Base-by-base conservation (phyloP, 2,329 filamentous ascomycete species). In the Xylariaceae sp. region DNA sequence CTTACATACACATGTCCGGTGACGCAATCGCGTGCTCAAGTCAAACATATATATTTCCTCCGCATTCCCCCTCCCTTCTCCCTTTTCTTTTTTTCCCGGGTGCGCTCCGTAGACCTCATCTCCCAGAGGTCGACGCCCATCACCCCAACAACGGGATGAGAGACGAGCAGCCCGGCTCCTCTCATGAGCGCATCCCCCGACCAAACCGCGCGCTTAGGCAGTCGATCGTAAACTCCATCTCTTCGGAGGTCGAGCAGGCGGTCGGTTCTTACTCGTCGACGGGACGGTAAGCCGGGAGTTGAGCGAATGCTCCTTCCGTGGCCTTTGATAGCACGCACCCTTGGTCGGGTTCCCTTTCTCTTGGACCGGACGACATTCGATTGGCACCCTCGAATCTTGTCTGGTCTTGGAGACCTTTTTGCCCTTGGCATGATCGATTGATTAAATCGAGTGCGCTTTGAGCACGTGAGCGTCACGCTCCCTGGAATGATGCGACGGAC, bases 171-270 rank as follows among this genome's bases (percentile, higher is more conserved):
- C 39, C 39, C 30, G 37, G 0, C 11, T 4, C n/a, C 30, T 1
- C 3, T 6, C 18, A 47, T 54, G 11, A 54, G 11, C 44, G 53
- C 44, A 61, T 37, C 44, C 50, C 48, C 57, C 51, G 55, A 47
- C 63, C 53, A 15, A 52, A 57, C 64, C 64, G 63, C 64, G 66
- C 61, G 56, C 48, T 11, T 9, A 64, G 62, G 67, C 62, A 71
- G 66, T 57, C 61, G 60, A 56, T 64, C 65, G 68, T 59, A 65
- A 67, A 62, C 68, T 66, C 69, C 64, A 65, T 63, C 68, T 66
- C 62, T 47, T 47, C 18, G 58, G 64, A 67, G 68, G 61, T 66
- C 69, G 69, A 59, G 67, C 67, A 71, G 54, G 69, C 68, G 58
- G 65, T 62, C 62, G 60, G 58, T 65, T 70, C 68, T 66, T 62